Base-by-base conservation (phyloP, 2,329 filamentous ascomycete genomes). In the Xylariaceae sp. region DNA sequence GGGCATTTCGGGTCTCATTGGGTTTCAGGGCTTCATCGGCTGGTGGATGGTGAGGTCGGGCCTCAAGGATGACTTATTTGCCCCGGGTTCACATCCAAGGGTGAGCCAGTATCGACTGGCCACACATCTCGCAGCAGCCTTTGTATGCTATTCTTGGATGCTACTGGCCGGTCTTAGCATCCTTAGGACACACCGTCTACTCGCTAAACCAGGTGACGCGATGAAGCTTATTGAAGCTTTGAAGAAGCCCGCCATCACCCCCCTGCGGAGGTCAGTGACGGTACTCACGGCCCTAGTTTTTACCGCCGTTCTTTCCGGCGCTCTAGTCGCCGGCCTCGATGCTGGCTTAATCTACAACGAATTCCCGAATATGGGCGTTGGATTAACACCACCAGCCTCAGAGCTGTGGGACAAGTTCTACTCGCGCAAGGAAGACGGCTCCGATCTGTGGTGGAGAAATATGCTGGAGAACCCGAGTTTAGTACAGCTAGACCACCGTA, bases 11-110 rank as follows among this genome's bases (percentile, higher is more conserved):
- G 83, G 80, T 46, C 78, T 97, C 64, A 96, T 99, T 65, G 94
- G 90, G 51, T 94, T 96, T 71, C 94, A 99, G 71, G 94, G 94
- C 42, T 83, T 94, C 66, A 86, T 99, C 60, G 94, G 94, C 51
- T 99, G 94, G 94, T 99, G 94, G 91, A 99, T 99, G 94, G 94
- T 99, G 63, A 95, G 95, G 73, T 95, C 89, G 10, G 94, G 94
- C 1, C 78, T 99, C 58, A 95, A 92, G 70, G 94, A 97, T 68
- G 94, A 99, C 70, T 81, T 99, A 26, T 96, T 99, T 68, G 89
- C 89, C 18, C 87, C 89, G 2, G 94, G 92, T 12, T 88, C 86
- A 53, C 90, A 96, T 70, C 94, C 94, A 0, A 85, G 94, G 55
- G 94, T 99, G 47, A 92, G 87, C 58, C 94, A 99, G 73, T 99